Evolutionary conservation across 2,329 filamentous ascomycete genomes (phyloP), one percentile per base, ranked within the genome.

Genomic region (Helminthosporium solani): DNA sequence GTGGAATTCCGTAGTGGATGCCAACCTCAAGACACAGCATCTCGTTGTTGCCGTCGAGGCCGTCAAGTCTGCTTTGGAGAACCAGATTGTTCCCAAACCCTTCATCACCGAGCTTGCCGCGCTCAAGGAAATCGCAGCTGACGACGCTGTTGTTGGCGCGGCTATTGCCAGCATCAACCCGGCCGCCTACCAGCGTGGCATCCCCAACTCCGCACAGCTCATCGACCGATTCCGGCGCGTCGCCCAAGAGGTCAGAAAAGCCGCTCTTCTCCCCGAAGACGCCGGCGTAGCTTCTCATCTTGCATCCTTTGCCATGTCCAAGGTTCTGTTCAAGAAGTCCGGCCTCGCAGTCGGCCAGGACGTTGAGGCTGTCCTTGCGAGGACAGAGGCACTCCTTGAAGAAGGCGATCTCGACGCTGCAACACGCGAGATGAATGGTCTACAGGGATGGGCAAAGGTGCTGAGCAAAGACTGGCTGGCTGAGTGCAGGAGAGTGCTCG

Each of bases 161-260:
- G 94, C 94, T 49, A 95, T 99, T 61, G 87, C 88, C n/a, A 95
- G 90, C 23, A 95, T 99, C 72, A 95, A 95, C 76, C 94, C 94
- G 2, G 77, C 82, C 9, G 90, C 94, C 16, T 99, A 99, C 76
- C 94, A 97, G 74, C 86, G 86, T 45, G 94, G 94, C 48, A 85
- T 99, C 47, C 84, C 90, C 19, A 90, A 87, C 12, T 78, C 88
- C 0, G 80, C 90, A 18, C 88, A 95, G 70, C 83, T 99, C 27
- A 88, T 97, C 57, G 94, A 99, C 73, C 86, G 94, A 53, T 99
- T 99, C 85, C 86, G 94, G 34, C 87, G 90, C 40, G 94, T 99
- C 14, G 89, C 94, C 2, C 76, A 78, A 46, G 94, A 99, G 75
- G 94, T 99, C 33, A 84, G 94, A 69, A 99, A 99, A 78, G 94